A percentile compares a stretch with the other conserved stretches of the same genome.
phyloP scores from a whole-genome alignment of 257 asterid species.

The Leonotis leonurus region DNA sequence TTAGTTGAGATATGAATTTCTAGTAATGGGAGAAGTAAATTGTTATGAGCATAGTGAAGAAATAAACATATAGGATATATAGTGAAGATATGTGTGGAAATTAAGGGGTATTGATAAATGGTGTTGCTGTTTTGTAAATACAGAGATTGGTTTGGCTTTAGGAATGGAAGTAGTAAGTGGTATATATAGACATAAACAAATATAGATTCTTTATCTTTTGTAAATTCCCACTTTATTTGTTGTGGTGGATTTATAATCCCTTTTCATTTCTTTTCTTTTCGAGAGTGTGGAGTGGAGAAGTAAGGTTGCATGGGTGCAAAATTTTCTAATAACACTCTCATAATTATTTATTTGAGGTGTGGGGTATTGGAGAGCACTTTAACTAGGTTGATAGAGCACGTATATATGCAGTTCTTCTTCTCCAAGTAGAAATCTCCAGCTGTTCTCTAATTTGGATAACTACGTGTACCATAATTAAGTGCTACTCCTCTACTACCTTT shows the following conservation, averaged over 20 bases:
- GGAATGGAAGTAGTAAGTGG: slow-evolving; percentile 16
- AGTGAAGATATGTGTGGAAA: too few species aligned
- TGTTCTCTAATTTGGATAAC: slow-evolving; percentile 15
- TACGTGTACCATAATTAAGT: not conserved
- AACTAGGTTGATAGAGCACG: not conserved
- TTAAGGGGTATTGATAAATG: too few species aligned
- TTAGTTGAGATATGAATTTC: slow-evolving; percentile 3
- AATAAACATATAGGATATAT: too few species aligned
- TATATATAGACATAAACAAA: slow-evolving; percentile 34
- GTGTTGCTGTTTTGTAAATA: not conserved
- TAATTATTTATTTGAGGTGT: too few species aligned
- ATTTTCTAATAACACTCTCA: too few species aligned
- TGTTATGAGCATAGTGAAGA: slow-evolving; percentile 13
- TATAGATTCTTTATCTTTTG: slow-evolving; percentile 14
- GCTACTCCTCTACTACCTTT: too few species aligned
- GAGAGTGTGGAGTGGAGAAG: not conserved
- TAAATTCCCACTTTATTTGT: not conserved
- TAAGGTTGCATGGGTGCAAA: not conserved
- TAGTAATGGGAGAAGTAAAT: too few species aligned
- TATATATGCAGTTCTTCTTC: slow-evolving; percentile 10
- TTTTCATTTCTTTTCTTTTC: not conserved
- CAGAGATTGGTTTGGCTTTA: not conserved
- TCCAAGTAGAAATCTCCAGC: slow-evolving; percentile 7
- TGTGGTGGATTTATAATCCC: not conserved
- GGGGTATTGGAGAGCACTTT: too few species aligned